Evolutionary conservation across 1,139 yeast genomes (phyloP), one percentile per base, ranked within the genome.

Genomic region (Yamadazyma membranifaciens): DNA sequence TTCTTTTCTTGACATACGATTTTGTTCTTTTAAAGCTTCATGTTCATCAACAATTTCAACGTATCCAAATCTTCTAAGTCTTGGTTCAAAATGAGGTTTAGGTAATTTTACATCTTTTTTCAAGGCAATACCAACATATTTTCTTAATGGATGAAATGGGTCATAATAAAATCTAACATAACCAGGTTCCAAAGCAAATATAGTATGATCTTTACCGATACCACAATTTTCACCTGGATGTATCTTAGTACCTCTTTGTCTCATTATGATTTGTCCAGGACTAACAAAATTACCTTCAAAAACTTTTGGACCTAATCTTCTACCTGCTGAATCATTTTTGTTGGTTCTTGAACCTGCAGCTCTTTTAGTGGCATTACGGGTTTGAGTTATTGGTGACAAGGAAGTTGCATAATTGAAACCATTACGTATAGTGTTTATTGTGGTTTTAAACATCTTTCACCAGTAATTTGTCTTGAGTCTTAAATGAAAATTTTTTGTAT

Each of bases 211-310:
- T 52, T 80, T 83, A 49, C 99, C 98, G 48, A 92, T 86, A 14
- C 86, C 87, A 26, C 81, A 83, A 53, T 92, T 91, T 51, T 87
- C 95, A 34, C 99, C 99, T 0, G 98, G 98, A 56, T 82, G 95
- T 60, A 91, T 86, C 55, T 80, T 83, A n/a, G 98, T 89, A 56
- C 99, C 99, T 60, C 98, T 78, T 60, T 92, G 99, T 63, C 98
- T 81, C 81, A 87, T 81, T 34, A 92, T 75, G 52, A 92, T 91
- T 57, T 89, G 87, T n/a, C 98, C 98, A 0, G 87, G 81, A 40
- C 76, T 73, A 53, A 57, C 85, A 41, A 62, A 65, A 56, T 80
- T 75, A 34, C 86, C 84, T 54, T 91, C 97, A 48, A 84, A 78
- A 39, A 77, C 86, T 66, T 92, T 92, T 30, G 95, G 87, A 26